Conservation (phyloP, 208 protist species). For the Leishmania guyanensis region DNA sequence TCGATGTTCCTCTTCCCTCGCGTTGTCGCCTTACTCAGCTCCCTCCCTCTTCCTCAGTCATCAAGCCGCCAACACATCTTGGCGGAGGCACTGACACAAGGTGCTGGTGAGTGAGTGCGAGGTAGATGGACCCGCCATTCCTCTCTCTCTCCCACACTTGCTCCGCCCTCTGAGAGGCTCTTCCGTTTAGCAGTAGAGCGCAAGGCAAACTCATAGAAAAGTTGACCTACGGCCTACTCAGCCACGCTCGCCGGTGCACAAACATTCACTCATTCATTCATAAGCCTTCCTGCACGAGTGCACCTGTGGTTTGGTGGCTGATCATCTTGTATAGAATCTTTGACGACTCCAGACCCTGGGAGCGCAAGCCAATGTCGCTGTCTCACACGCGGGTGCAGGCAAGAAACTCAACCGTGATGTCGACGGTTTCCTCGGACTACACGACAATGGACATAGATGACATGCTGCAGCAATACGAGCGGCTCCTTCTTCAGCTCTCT, state of each 20-base stretch:
- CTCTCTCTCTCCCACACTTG: neutral
- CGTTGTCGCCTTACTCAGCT: neutral
- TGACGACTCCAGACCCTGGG: neutral
- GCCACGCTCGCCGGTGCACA: neutral
- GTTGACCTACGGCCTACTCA: neutral
- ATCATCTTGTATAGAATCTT: neutral
- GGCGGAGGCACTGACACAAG: neutral
- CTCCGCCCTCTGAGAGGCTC: neutral
- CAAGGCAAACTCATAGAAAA: neutral
- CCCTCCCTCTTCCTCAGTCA: neutral
- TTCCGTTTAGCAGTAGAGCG: neutral
- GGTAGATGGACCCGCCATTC: neutral
- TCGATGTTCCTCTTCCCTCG: neutral
- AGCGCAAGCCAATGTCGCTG: neutral
- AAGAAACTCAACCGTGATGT: neutral
- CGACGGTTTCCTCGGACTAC: neutral
- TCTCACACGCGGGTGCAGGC: neutral
- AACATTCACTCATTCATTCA: neutral
- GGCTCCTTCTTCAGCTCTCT: slow-evolving; percentile 46
- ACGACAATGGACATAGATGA: slow-evolving; percentile 15
- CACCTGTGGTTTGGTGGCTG: neutral
- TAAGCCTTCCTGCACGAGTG: neutral
- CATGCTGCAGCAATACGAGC: slow-evolving; percentile 42
- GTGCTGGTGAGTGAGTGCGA: neutral
- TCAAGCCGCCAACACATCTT: neutral